A percentile compares a stretch with the other conserved stretches of the same genome.
Conservation (phyloP, 495 filamentous ascomycete genomes). For the Baudoinia panamericana region DNA sequence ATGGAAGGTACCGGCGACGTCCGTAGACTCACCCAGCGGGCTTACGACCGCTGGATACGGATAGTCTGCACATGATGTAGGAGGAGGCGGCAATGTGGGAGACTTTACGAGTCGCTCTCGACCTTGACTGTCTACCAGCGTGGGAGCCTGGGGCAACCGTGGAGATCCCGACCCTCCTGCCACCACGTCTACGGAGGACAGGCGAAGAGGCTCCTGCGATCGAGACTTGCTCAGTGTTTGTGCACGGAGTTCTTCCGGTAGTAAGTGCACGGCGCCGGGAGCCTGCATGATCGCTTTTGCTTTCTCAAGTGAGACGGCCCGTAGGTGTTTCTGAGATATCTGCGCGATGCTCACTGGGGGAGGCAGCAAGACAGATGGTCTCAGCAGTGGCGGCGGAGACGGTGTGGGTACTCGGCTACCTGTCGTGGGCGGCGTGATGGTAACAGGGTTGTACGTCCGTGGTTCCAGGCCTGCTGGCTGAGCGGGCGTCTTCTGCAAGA, state of each 20-base stretch:
- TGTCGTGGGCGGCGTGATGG: constrained; percentile 15
- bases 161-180: neutral
- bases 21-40: neutral
- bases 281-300: constrained; percentile 6
- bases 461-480: constrained; percentile 4
- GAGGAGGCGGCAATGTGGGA: neutral
- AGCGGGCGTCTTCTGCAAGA: constrained; percentile 3
- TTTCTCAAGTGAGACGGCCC: constrained; percentile 15
- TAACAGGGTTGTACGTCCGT: constrained; percentile 15
- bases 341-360: constrained; percentile 3
- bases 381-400: constrained; percentile 4
- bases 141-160: neutral
- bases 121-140: constrained; percentile 8
- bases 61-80: neutral
- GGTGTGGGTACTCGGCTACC: constrained; percentile 1
- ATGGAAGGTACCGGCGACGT: neutral
- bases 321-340: constrained; percentile 4
- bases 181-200: neutral
- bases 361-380: constrained; percentile 12
- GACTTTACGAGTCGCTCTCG: constrained; percentile 4
- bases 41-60: neutral
- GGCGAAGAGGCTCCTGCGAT: constrained; percentile 6
- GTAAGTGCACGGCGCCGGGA: constrained; percentile 12
- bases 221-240: constrained; percentile 7
- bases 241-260: constrained; percentile 22